These are phyloP conservation scores for Tillandsia fasciculata DNA, from an alignment of 176 grass and related monocot species.

Conservation along the genomic window DNA sequence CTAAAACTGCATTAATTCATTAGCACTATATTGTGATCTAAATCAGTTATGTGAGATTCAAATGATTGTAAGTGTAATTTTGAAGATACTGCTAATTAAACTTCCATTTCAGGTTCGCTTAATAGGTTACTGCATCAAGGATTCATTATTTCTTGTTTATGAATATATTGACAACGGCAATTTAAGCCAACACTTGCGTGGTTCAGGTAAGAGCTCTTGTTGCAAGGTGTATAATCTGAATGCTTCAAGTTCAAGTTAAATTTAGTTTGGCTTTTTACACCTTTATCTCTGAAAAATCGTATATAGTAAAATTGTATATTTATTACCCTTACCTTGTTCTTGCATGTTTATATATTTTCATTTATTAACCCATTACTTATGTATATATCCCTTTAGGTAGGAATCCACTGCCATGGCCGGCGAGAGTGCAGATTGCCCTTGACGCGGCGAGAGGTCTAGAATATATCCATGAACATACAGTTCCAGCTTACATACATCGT, in stretches of 20 bases:
- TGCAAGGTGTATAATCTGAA: not conserved
- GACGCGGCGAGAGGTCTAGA: conserved; percentile 24
- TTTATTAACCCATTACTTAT: not conserved
- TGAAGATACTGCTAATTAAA: not conserved
- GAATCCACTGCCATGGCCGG: conserved; percentile 16
- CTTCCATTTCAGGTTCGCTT: conserved; percentile 19
- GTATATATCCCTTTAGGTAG: conserved; percentile 9
- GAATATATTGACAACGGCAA: conserved; percentile 30
- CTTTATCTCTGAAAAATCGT: no score
- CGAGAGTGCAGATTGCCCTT: conserved; percentile 26
- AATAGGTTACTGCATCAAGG: conserved; percentile 18
- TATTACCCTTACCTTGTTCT: no score
- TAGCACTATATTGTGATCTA: not conserved
- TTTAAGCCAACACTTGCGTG: conserved; percentile 25
- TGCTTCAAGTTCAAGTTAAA: not conserved
- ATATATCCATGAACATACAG: conserved; percentile 25
- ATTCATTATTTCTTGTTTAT: conserved; percentile 28
- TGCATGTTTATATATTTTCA: not conserved
- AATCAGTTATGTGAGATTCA: not conserved
- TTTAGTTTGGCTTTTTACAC: not conserved
- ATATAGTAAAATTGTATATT: no score
- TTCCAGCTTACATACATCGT: conserved; percentile 30
- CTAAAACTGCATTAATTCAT: no score
- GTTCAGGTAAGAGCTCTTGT: conserved; percentile 10
- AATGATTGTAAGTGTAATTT: not conserved